Conservation (phyloP, 192 early-diverging fungal species). For the Umbelopsis sp. region DNA sequence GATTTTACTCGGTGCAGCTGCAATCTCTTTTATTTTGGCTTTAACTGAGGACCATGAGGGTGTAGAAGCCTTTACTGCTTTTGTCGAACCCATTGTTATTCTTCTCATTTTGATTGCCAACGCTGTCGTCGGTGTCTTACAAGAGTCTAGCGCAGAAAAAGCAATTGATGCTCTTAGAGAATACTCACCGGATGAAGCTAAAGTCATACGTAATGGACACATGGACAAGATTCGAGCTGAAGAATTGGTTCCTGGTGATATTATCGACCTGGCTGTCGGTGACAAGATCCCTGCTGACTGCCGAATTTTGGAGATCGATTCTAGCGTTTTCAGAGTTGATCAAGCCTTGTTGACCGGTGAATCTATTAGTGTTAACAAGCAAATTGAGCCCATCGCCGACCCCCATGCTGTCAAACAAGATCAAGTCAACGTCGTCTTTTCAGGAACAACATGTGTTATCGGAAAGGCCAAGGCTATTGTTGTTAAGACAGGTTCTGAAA, state of each 20-base stretch:
- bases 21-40: slow-evolving; percentile 91
- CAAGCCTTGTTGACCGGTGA: slow-evolving; percentile 97
- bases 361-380: slow-evolving; percentile 89
- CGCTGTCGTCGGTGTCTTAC: slow-evolving; percentile 94
- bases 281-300: slow-evolving; percentile 97
- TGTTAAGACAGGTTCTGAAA: slow-evolving; percentile 80
- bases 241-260: slow-evolving; percentile 96
- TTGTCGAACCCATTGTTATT: slow-evolving; percentile 98
- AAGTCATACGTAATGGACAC: slow-evolving; percentile 79
- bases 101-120: slow-evolving; percentile 98
- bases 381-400: slow-evolving; percentile 61
- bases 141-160: slow-evolving; percentile 96
- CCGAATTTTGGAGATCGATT: slow-evolving; percentile 77
- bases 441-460: slow-evolving; percentile 91
- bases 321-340: slow-evolving; percentile 89
- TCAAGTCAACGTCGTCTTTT: slow-evolving; percentile 96
- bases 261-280: slow-evolving; percentile 88
- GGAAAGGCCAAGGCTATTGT: slow-evolving; percentile 91
- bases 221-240: slow-evolving; percentile 67
- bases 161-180: slow-evolving; percentile 97
- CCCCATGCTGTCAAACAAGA: slow-evolving; percentile 90
- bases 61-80: slow-evolving; percentile 74
- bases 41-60: slow-evolving; percentile 72
- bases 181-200: slow-evolving; percentile 95
- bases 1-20: slow-evolving; percentile 90